A percentile compares a stretch with the other conserved stretches of the same genome.
Conservation (phyloP, 306 rosid genomes). For the Castanea mollissima region DNA sequence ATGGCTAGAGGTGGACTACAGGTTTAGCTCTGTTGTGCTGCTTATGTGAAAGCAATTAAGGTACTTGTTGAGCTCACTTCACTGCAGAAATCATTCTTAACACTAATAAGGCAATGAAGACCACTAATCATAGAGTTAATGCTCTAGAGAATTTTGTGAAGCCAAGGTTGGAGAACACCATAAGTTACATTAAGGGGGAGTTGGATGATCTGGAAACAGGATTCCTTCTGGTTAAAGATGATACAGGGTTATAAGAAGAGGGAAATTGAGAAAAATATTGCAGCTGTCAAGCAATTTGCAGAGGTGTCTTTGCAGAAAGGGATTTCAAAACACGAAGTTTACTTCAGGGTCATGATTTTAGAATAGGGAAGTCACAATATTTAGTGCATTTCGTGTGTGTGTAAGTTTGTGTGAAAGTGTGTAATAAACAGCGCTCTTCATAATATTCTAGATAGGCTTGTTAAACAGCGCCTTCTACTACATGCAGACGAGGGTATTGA, state of each 20-base stretch:
- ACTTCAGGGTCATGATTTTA: too few relatives aligned
- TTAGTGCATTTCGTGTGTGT: too few relatives aligned
- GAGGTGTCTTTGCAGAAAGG: conserved; percentile 60
- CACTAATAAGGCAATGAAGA: conserved; percentile 92
- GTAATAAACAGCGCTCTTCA: too few relatives aligned
- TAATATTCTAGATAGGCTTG: too few relatives aligned
- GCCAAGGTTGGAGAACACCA: conserved; percentile 85
- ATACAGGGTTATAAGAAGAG: conserved; percentile 83
- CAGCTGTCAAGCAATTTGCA: conserved; percentile 40
- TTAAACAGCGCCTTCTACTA: too few relatives aligned
- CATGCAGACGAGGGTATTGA: too few relatives aligned
- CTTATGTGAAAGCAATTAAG: conserved; percentile 84
- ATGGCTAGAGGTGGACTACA: conserved; percentile 93
- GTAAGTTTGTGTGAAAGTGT: too few relatives aligned
- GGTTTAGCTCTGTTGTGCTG: conserved; percentile 77
- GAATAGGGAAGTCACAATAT: too few relatives aligned
- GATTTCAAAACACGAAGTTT: conserved; percentile 26
- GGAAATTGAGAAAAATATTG: conserved; percentile 67
- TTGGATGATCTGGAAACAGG: conserved; percentile 95
- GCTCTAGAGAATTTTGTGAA: conserved; percentile 89
- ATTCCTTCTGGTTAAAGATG: conserved; percentile 92
- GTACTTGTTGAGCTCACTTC: conserved; percentile 95
- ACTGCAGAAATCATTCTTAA: conserved; percentile 87
- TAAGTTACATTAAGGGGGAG: conserved; percentile 81
- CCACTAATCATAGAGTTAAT: conserved; percentile 89